Evolutionary conservation across 495 filamentous ascomycete genomes (phyloP), one percentile per base, ranked within the genome.

Genomic region (Talaromyces stipitatus): DNA sequence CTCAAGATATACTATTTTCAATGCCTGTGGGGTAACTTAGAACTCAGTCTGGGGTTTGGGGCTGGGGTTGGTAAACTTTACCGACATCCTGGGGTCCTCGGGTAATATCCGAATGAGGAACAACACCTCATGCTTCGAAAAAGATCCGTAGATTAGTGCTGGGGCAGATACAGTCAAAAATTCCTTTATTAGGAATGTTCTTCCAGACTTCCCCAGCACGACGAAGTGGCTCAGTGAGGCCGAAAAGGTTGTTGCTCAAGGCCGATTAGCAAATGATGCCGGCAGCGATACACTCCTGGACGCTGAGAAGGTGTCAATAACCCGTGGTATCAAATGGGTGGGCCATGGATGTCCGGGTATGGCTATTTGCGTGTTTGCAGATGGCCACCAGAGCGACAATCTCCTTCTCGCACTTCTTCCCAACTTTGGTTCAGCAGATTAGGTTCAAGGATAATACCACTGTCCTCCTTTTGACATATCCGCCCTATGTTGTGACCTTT

Each of bases 201-300:
- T 91, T 12, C 87, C 87, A 4, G 83, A 91, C 66, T 88, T 87
- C 57, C 87, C 86, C 20, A 71, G 81, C 16, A 89, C 87, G 43
- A 89, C 85, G 1, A 70, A 64, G 8, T 88, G 87, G 85, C 69
- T 90, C 20, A 84, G 72, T 6, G 78, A 85, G 50, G 77, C 84
- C 58, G 84, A 89, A 63, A 74, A 77, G 16, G 71, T 79, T 2
- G 69, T 89, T 7, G 86, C 84, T 28, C 65, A 79, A 30, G 87
- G 82, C 77, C 70, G 87, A 5, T 66, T 89, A 2, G 75, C 84
- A 55, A 85, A 85, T 60, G 88, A 92, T 63, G 82, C 86, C 57
- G 88, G 88, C 10, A 72, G 82, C 58, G 84, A 85, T 60, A 83
- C 88, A 22, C 14, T 61, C 29, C 59, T 64, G 22, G 62, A 61